Conservation (phyloP, 1,284 basidiomycete species). For the Ceratobasidium theobromae region DNA sequence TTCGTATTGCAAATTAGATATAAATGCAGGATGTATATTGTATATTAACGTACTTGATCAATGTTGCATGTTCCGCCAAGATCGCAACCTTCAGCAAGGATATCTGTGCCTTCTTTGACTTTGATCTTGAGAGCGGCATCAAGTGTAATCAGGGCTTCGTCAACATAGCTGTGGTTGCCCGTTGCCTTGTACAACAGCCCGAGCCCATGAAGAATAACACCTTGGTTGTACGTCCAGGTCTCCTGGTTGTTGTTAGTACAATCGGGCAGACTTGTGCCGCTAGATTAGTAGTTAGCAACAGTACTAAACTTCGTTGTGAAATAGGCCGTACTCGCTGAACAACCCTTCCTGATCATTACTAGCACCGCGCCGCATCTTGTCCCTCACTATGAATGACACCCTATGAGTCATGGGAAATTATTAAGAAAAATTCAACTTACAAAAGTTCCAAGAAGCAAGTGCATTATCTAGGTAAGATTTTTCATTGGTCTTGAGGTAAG, state of each 20-base stretch:
- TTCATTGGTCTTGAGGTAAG: conserved; percentile 48
- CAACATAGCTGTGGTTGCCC: conserved; percentile 1
- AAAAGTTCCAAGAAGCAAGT: conserved; percentile 13
- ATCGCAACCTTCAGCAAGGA: conserved; percentile 3
- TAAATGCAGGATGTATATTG: background rate
- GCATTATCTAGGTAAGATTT: conserved; percentile 52
- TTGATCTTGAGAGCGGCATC: conserved; percentile 1
- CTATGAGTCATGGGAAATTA: background rate
- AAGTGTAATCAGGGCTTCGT: background rate
- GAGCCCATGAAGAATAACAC: conserved; percentile 1
- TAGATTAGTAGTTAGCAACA: background rate
- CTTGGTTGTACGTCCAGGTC: conserved; percentile 18
- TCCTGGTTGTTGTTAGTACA: conserved; percentile 14
- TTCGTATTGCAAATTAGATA: background rate
- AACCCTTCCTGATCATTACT: background rate
- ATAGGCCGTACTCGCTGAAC: background rate
- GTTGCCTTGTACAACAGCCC: conserved; percentile 3
- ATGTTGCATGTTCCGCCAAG: background rate
- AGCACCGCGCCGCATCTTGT: background rate
- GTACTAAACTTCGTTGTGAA: background rate
- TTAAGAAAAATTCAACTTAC: background rate
- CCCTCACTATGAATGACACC: background rate
- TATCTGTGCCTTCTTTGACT: background rate
- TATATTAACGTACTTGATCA: background rate
- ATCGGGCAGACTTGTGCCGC: conserved; percentile 4